Base-by-base conservation (phyloP, 2,329 filamentous ascomycete genomes). In the Cladophialophora yegresii region DNA sequence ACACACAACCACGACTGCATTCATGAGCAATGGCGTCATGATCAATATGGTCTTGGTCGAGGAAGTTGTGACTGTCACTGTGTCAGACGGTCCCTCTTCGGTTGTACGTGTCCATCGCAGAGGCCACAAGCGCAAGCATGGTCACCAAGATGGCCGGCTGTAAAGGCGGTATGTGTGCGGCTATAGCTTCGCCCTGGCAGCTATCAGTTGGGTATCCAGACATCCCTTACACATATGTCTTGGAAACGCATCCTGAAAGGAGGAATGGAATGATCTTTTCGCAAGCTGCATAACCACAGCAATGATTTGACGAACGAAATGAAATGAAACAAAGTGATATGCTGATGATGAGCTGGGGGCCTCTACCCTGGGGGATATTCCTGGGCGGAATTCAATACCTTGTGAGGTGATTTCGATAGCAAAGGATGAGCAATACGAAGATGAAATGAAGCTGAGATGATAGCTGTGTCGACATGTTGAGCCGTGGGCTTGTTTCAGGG, bases 21-120 rank as follows among this genome's bases (percentile, higher is more conserved):
- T 63, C 57, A 64, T 58, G 49, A 70, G 67, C 32, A 57, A 66
- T 54, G 68, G 69, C 49, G 43, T 64, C n/a, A 50, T 63, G 23
- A 65, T 69, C 26, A 54, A 71, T 28, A 57, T 69, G 69, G 54
- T 72, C 22, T 32, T 72, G 58, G 58, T 72, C 12, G 66, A 70
- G 53, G 69, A 72, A 57, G 50, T 67, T 12, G 68, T 72, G 13
- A 72, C 70, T 9, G 68, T 72, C 7, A 71, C 70, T 10, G 54
- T 63, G 7, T 28, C 62, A 13, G 60, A 51, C 16, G 33, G 12
- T 20, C 56, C 56, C 28, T 49, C 45, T 10, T 51, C 64, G 7
- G 30, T 58, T 22, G 61, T 33, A 28, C 30, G 4, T 40, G 30
- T 26, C 10, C 23, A 28, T 12, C 57, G 49, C 26, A 67, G 66